These are phyloP conservation scores for Dipteronia dyeriana DNA, from an alignment of 345 rosid species.

Conservation along the genomic window DNA sequence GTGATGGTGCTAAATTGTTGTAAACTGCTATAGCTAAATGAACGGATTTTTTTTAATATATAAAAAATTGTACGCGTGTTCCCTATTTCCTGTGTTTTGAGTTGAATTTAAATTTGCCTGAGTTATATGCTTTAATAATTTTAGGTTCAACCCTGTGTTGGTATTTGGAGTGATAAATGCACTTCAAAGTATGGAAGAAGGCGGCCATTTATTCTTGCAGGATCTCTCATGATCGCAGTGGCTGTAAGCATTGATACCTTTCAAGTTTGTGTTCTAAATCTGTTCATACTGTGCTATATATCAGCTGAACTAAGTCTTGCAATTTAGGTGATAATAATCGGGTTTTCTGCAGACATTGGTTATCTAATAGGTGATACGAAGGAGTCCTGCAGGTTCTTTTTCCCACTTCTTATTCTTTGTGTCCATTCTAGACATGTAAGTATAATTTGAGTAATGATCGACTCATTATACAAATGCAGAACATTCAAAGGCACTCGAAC, in stretches of 20 bases:
- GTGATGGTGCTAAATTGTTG: constrained; percentile 10
- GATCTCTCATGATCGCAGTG: constrained; percentile 78
- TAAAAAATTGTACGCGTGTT: not conserved
- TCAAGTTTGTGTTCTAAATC: constrained; percentile 5
- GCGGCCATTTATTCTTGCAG: constrained; percentile 90
- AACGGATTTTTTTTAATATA: not conserved
- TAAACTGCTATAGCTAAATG: not conserved
- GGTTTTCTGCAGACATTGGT: constrained; percentile 99
- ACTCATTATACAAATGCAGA: constrained; percentile 46
- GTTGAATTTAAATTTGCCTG: constrained; percentile 8
- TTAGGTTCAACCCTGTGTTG: constrained; percentile 98
- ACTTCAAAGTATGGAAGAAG: constrained; percentile 87
- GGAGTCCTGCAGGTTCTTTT: constrained; percentile 88
- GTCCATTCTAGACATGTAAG: not conserved
- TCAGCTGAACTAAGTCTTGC: constrained; percentile 59
- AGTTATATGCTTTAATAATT: constrained; percentile 27
- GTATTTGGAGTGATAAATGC: constrained; percentile 98
- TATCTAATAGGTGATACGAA: constrained; percentile 79
- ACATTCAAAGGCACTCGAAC: constrained; percentile 85
- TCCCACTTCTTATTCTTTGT: constrained; percentile 23
- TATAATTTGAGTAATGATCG: not conserved
- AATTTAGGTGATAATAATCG: constrained; percentile 92
- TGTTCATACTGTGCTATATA: constrained; percentile 22
- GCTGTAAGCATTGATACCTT: constrained; percentile 61
- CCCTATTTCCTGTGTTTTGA: not conserved